phyloP scores from a whole-genome alignment of 495 filamentous ascomycete genomes.

The Aspergillus panamensis region DNA sequence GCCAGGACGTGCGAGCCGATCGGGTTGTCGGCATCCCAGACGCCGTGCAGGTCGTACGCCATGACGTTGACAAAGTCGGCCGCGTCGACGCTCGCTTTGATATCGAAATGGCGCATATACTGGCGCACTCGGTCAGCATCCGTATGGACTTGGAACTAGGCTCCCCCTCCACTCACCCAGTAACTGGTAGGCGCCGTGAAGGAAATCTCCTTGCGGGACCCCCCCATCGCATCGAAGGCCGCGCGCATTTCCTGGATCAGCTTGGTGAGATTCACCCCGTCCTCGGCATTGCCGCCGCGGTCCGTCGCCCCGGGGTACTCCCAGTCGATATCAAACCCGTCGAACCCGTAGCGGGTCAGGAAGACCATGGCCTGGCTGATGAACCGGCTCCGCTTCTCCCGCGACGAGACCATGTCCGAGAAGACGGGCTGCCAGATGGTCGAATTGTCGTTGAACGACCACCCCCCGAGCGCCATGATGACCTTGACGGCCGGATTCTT shows the following conservation, averaged over 20 bases:
- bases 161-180: slow-evolving; percentile 36
- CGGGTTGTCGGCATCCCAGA: slow-evolving; percentile 22
- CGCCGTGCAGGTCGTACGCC: slow-evolving; percentile 39
- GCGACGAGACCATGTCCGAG: slow-evolving; percentile 20
- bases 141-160: too few species aligned
- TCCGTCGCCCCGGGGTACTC: slow-evolving; percentile 31
- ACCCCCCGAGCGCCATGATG: slow-evolving; percentile 13
- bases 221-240: neutral
- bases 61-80: slow-evolving; percentile 46
- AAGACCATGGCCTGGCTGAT: slow-evolving; percentile 31
- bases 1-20: slow-evolving; percentile 31
- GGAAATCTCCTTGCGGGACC: slow-evolving; percentile 23
- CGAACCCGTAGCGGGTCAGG: slow-evolving; percentile 43
- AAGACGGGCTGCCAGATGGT: slow-evolving; percentile 3
- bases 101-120: slow-evolving; percentile 11
- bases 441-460: slow-evolving; percentile 12
- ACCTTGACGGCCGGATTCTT: slow-evolving; percentile 4
- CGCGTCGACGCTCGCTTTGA: slow-evolving; percentile 39
- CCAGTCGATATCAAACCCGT: slow-evolving; percentile 49
- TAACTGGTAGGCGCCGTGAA: slow-evolving; percentile 37
- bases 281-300: slow-evolving; percentile 38
- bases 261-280: slow-evolving; percentile 38
- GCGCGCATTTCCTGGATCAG: slow-evolving; percentile 15
- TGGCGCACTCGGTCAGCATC: neutral
- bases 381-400: slow-evolving; percentile 33